Evolutionary conservation across 768 basidiomycete species (phyloP).

Genomic region (Amanita muscaria): DNA sequence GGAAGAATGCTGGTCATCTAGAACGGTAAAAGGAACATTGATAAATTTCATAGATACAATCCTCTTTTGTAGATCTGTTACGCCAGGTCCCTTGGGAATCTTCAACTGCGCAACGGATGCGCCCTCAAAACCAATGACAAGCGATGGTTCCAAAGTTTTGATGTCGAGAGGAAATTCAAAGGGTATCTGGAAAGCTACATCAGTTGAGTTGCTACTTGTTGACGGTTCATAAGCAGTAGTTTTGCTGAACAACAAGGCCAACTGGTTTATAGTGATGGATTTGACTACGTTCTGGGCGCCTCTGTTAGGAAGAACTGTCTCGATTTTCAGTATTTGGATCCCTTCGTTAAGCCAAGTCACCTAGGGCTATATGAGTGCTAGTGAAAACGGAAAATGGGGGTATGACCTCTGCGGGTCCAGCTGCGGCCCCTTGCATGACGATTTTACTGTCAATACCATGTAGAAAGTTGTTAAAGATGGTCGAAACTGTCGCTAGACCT

Average conservation of each 20-base stretch:
- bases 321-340: slow-evolving; percentile 52
- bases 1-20: slow-evolving; percentile 34
- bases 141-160: slow-evolving; percentile 48
- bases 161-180: slow-evolving; percentile 68
- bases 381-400: neutral
- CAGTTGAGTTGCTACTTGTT: slow-evolving; percentile 50
- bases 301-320: slow-evolving; percentile 52
- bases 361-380: slow-evolving; percentile 21
- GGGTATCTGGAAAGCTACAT: slow-evolving; percentile 57
- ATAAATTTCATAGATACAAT: slow-evolving; percentile 54
- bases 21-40: slow-evolving; percentile 51
- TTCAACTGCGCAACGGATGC: slow-evolving; percentile 50
- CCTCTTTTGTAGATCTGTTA: slow-evolving; percentile 53
- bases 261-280: slow-evolving; percentile 50
- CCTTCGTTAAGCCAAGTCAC: slow-evolving; percentile 68
- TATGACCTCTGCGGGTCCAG: slow-evolving; percentile 45
- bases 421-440: slow-evolving; percentile 48
- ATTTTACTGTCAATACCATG: slow-evolving; percentile 57
- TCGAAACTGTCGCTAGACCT: slow-evolving; percentile 51
- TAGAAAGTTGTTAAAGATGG: slow-evolving; percentile 64
- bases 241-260: slow-evolving; percentile 50
- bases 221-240: slow-evolving; percentile 48
- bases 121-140: slow-evolving; percentile 43
- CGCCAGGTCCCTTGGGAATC: slow-evolving; percentile 47
- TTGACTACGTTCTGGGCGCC: slow-evolving; percentile 57